These are phyloP conservation scores for Jatropha multifida DNA, from an alignment of 441 rosid species.

Conservation along the genomic window DNA sequence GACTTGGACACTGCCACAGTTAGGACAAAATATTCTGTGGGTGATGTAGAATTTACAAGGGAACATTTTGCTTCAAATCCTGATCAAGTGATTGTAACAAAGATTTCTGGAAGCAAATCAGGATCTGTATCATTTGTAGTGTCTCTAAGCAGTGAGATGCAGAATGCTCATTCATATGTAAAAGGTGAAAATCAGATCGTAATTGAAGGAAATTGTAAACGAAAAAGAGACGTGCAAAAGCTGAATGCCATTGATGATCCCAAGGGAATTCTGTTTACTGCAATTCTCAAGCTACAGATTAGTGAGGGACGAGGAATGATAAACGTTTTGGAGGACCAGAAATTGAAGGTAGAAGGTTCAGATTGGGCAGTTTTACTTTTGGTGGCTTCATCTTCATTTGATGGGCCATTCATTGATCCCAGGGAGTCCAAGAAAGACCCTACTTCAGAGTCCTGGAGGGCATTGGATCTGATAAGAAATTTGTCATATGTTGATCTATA, in stretches of 20 bases:
- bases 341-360: conserved; percentile 62
- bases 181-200: conserved; percentile 53
- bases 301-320: conserved; percentile 49
- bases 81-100: conserved; percentile 69
- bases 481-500: conserved; percentile 61
- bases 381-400: conserved; percentile 78
- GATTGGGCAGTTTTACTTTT: conserved; percentile 82
- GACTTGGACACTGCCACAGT: conserved; percentile 83
- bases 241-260: conserved; percentile 41
- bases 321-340: conserved; percentile 51
- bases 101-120: conserved; percentile 61
- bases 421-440: conserved; percentile 66
- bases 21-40: conserved; percentile 64
- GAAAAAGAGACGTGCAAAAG: conserved; percentile 52
- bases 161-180: conserved; percentile 42
- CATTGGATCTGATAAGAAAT: conserved; percentile 41
- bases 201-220: conserved; percentile 72
- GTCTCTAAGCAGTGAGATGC: conserved; percentile 66
- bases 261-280: conserved; percentile 69
- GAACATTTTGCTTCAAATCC: conserved; percentile 83
- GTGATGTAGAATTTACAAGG: conserved; percentile 59
- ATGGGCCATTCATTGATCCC: conserved; percentile 82
- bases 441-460: conserved; percentile 40
- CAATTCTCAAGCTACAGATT: conserved; percentile 62
- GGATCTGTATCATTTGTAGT: conserved; percentile 68